Percentiles rank a stretch among this genome's conserved stretches.
Conservation (phyloP, 768 basidiomycete species). For the Russula lepida region DNA sequence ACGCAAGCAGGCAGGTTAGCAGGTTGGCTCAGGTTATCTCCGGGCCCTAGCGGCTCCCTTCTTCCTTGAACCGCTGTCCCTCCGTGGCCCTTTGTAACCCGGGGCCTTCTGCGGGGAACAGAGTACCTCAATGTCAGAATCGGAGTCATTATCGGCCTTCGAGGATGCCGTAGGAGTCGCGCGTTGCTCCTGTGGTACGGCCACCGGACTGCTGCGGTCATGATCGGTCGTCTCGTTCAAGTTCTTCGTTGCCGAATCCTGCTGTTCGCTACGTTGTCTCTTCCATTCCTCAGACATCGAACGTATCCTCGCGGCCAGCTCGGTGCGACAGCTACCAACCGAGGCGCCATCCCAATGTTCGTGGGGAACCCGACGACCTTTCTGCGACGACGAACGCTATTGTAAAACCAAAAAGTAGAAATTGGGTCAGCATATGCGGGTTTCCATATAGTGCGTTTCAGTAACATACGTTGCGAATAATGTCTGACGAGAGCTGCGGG, state of each 20-base stretch:
- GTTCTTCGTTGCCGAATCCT: constrained; percentile 8
- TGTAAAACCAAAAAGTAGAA: neutral
- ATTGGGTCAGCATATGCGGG: neutral
- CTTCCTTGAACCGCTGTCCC: neutral
- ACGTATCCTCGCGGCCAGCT: constrained; percentile 8
- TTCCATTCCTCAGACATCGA: constrained; percentile 19
- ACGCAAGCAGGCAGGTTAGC: neutral
- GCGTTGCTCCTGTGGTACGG: neutral
- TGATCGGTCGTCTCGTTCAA: neutral
- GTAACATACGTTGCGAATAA: constrained; percentile 36
- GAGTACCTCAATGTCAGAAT: constrained; percentile 20
- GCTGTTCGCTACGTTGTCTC: constrained; percentile 7
- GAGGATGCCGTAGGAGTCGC: constrained; percentile 10
- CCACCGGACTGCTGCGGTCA: neutral
- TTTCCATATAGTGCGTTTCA: too few species aligned
- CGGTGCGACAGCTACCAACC: constrained; percentile 9
- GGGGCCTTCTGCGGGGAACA: constrained; percentile 2
- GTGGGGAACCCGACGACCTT: constrained; percentile 4
- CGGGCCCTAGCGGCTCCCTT: constrained; percentile 6
- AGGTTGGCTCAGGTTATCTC: neutral
- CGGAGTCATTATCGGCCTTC: constrained; percentile 10
- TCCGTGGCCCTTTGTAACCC: neutral
- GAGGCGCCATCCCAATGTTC: constrained; percentile 18
- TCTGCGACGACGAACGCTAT: constrained; percentile 5
- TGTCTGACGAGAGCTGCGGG: constrained; percentile 42